Evolutionary conservation across 768 basidiomycete genomes (phyloP).

Genomic region (Gyrodon lividus): DNA sequence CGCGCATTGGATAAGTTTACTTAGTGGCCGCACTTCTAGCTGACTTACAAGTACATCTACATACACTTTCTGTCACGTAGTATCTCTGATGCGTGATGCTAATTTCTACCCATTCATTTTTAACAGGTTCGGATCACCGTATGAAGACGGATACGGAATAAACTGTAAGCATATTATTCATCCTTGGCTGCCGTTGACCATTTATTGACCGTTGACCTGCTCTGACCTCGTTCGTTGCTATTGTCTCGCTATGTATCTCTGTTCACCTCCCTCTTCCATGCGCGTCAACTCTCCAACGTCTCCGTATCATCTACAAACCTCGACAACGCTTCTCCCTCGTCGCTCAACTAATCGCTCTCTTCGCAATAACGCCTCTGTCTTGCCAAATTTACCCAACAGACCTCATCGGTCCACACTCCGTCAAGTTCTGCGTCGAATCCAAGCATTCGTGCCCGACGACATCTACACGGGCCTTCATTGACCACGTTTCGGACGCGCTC

Average conservation of each 20-base stretch:
- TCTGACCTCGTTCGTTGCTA: background rate
- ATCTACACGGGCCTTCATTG: constrained; percentile 68
- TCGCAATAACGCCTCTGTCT: constrained; percentile 17
- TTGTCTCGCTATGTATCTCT: too few species aligned
- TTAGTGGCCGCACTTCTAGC: too few species aligned
- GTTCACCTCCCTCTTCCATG: too few species aligned
- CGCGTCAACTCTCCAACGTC: background rate
- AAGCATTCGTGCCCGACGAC: constrained; percentile 71
- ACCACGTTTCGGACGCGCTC: constrained; percentile 59
- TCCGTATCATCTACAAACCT: background rate
- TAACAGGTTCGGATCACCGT: constrained; percentile 71
- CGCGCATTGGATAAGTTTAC: too few species aligned
- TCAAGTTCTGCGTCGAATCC: constrained; percentile 94
- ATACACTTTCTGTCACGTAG: background rate
- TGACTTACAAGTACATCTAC: too few species aligned
- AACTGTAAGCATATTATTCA: constrained; percentile 62
- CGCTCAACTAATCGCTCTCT: too few species aligned
- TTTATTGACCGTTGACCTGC: background rate
- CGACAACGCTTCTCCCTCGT: background rate
- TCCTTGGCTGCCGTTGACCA: background rate
- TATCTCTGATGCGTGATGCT: background rate
- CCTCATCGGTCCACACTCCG: constrained; percentile 68
- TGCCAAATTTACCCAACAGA: constrained; percentile 44
- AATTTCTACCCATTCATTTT: constrained; percentile 3
- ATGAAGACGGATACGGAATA: constrained; percentile 88